These are phyloP conservation scores for Lentinus brumalis DNA, from an alignment of 768 basidiomycete species.

Conservation along the genomic window DNA sequence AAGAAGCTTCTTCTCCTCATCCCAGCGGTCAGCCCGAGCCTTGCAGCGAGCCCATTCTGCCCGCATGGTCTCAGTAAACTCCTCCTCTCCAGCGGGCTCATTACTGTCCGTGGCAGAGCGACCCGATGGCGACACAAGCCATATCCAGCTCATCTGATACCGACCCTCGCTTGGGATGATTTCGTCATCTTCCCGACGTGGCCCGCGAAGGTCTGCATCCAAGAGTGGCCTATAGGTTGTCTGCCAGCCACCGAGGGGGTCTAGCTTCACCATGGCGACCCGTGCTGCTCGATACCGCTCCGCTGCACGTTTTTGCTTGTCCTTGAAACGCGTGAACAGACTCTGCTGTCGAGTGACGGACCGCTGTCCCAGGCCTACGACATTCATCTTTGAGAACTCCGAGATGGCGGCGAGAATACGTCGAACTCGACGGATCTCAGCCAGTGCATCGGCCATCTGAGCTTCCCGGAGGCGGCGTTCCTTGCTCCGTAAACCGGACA, in stretches of 20 bases:
- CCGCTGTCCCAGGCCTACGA: conserved; percentile 6
- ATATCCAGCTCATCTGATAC: conserved; percentile 18
- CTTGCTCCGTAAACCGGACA: background rate
- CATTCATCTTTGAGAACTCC: conserved; percentile 7
- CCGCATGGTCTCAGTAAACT: conserved; percentile 5
- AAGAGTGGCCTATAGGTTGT: background rate
- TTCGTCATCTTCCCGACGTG: background rate
- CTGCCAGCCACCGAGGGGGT: background rate
- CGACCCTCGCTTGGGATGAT: conserved; percentile 8
- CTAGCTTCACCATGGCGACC: background rate
- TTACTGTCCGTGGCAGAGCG: too few relatives aligned
- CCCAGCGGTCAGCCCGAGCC: conserved; percentile 12
- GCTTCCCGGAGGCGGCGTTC: conserved; percentile 16
- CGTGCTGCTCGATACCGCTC: background rate
- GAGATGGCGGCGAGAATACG: conserved; percentile 1
- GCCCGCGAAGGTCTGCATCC: background rate
- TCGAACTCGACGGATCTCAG: conserved; percentile 11
- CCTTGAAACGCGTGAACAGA: background rate
- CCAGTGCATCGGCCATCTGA: conserved; percentile 13
- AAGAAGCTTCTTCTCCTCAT: conserved; percentile 13
- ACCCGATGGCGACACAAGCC: background rate
- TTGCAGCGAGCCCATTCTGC: background rate
- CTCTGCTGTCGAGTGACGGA: background rate
- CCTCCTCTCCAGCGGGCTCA: background rate
- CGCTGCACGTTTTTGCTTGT: background rate